Evolutionary conservation across 352 stramenopile species (phyloP), one percentile per base, ranked within the genome.

Genomic region (Pythium coloratum): DNA sequence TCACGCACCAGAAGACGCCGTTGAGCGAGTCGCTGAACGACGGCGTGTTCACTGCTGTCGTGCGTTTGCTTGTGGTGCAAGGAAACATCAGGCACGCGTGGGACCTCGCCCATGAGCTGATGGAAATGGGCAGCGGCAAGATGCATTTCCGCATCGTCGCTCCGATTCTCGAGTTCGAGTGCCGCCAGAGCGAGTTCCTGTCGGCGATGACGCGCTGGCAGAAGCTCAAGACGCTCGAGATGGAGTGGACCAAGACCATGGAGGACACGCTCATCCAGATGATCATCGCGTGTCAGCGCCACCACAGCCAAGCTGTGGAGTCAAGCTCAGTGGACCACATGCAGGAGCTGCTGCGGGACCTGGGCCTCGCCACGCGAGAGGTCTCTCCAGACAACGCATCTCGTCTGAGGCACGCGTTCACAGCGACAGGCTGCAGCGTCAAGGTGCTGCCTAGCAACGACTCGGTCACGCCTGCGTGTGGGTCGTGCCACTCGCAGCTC

Each of bases 201-300:
- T 60, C 62, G 14, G 84, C 81, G 55, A 79, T 82, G 54, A 64
- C 54, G 28, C 75, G 64, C 18, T 93, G 84, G 84, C 79, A 86
- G 56, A 53, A 78, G 61, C 64, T 93, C 30, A 90, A 89, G 59
- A 58, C 20, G 24, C 64, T 71, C 28, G 69, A 81, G 47, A 82
- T 93, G 16, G 78, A 90, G 71, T 93, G 84, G 84, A 93, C 81
- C 24, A 73, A 57, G 57, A 78, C 76, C 16, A 93, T 93, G 84
- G 82, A 93, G 54, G 81, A 90, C 62, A 73, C 76, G 57, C 71
- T 93, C 33, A 72, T 90, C 42, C 77, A 89, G 57, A 84, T 92
- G 73, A 64, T 88, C n/a, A 70, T 88, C 26, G 76, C 82, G 1
- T 88, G 81, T 51, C 59, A 81, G 9, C 72, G 70, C 44, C 65